Evolutionary conservation across 2,329 filamentous ascomycete species (phyloP), one percentile per base, ranked within the genome.

Genomic region (Falciphora oryzae): DNA sequence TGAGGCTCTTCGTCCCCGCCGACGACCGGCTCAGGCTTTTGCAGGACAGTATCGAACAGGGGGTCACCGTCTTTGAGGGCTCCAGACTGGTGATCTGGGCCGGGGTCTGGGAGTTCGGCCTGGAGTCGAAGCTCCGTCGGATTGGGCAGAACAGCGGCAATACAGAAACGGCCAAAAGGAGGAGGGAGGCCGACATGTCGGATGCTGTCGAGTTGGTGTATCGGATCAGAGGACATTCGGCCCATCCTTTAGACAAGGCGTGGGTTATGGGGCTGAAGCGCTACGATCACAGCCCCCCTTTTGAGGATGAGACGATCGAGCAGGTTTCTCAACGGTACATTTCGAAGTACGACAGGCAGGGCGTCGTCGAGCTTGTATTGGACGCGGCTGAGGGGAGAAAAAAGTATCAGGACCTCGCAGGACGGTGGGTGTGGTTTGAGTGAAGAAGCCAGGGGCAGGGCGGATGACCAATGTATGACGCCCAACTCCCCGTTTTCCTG

Each of bases 11-110:
- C 57, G 25, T 58, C 57, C 57, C 57, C 18, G 18, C 16, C 3
- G 57, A 58, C 8, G 57, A 58, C n/a, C 10, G 57, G 14, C 18
- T 14, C 25, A 58, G 57, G 25, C 57, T 58, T 5, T 16, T 58
- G 4, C 25, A 27, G 57, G 57, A 58, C 18, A 58, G 57, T 28
- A 58, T 58, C 16, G 57, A 58, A 28, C 57, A 58, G n/a, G 57
- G 57, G 4, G 14, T 13, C 25, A 28, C 57, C 25, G 57, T 58
- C 18, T 58, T n/a, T 16, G 57, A 58, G 57, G 57, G 57, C n/a
- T n/a, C 27, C 57, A 58, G 29, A n/a, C 57, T 58, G 57, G 57
- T 58, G 25, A 58, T 58, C 57, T 58, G 57, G 57, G 57, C 57
- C 10, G 57, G 57, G 57, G 25, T 59, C 11, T 59, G 27, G 10